These are phyloP conservation scores for Lactarius psammicola DNA, from an alignment of 768 basidiomycete genomes.

Conservation along the genomic window DNA sequence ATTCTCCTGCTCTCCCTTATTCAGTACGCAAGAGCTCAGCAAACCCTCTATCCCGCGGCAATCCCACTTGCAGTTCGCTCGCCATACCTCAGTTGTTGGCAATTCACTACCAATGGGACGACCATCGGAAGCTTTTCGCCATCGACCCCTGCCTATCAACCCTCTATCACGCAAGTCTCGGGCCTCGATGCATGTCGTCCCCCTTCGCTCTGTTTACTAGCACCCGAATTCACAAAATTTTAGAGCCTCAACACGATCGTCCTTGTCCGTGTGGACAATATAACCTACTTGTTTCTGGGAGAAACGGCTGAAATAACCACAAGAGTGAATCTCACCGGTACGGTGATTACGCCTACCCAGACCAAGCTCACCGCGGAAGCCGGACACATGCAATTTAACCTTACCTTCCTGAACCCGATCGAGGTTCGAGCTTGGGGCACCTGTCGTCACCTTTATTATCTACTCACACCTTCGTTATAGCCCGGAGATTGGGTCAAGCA, in stretches of 20 bases:
- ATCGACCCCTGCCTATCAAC: slow-evolving; percentile 9
- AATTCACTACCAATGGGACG: slow-evolving; percentile 4
- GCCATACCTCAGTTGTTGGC: slow-evolving; percentile 32
- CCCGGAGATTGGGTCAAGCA: too few relatives aligned
- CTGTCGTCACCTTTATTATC: too few relatives aligned
- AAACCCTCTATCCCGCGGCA: slow-evolving; percentile 28
- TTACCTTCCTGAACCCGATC: too few relatives aligned
- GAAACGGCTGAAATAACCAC: slow-evolving; percentile 1
- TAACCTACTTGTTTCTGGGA: too few relatives aligned
- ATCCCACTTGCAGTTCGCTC: too few relatives aligned
- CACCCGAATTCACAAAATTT: neutral
- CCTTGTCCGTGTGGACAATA: too few relatives aligned
- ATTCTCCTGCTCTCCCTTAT: neutral
- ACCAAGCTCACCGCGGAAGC: slow-evolving; percentile 37
- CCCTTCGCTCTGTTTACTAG: neutral
- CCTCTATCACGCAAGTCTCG: too few relatives aligned
- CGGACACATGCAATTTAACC: slow-evolving; percentile 38
- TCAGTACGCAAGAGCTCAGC: neutral
- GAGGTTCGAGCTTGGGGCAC: too few relatives aligned
- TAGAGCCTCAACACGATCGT: slow-evolving; percentile 27
- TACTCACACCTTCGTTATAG: too few relatives aligned
- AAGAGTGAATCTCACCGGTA: slow-evolving; percentile 28
- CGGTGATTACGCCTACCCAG: slow-evolving; percentile 38
- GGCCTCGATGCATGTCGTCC: too few relatives aligned
- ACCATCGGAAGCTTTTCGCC: slow-evolving; percentile 27